A percentile compares a stretch with the other conserved stretches of the same genome.
Evolutionary conservation across 2,329 filamentous ascomycete genomes (phyloP).

Genomic region (Aureobasidium sp.): DNA sequence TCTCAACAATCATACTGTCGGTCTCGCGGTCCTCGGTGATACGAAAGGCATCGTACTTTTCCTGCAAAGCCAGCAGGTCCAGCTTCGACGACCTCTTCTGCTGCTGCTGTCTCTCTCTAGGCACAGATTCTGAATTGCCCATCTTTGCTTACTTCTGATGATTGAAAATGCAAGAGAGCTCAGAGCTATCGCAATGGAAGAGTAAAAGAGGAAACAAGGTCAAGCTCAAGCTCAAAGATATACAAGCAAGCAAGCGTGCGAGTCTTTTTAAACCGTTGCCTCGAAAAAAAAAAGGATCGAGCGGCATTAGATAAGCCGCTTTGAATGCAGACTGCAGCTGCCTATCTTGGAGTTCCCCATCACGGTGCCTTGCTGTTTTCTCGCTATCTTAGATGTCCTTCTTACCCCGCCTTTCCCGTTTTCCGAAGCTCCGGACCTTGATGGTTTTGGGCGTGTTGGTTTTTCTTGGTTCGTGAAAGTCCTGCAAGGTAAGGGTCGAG

Average conservation of each 20-base stretch:
- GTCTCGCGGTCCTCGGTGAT: slow-evolving; percentile 21
- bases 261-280: background rate
- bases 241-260: background rate
- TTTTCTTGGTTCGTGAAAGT: no score
- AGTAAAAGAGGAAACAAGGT: no score
- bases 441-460: background rate
- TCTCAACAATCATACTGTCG: slow-evolving; percentile 13
- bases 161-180: no score
- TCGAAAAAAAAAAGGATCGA: background rate
- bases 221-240: background rate
- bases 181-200: background rate
- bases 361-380: background rate
- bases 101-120: background rate
- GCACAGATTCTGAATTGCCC: slow-evolving; percentile 10
- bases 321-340: background rate
- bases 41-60: slow-evolving; percentile 28
- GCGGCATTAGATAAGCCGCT: background rate
- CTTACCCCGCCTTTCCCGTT: background rate
- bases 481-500: no score
- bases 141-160: background rate
- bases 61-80: slow-evolving; percentile 12
- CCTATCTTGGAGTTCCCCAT: slow-evolving; percentile 9
- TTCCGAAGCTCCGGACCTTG: background rate
- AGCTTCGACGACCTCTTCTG: background rate
- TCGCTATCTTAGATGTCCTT: no score